A percentile compares a stretch with the other conserved stretches of the same genome.
phyloP scores from a whole-genome alignment of 108 stramenopile genomes.

The Pseudonitzschia multiseries region DNA sequence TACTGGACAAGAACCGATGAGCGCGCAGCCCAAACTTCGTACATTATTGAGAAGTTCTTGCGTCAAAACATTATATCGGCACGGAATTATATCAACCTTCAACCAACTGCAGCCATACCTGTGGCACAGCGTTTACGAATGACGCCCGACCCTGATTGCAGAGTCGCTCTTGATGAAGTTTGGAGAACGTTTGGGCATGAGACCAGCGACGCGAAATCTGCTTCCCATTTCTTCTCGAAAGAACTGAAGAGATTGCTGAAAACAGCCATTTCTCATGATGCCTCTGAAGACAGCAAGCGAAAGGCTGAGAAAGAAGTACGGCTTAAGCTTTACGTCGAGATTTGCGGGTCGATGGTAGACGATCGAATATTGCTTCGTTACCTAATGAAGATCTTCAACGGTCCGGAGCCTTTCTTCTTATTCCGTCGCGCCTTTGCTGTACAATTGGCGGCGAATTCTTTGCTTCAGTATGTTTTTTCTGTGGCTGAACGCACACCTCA shows the following conservation, averaged over 20 bases:
- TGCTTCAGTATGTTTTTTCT: conserved; percentile 78
- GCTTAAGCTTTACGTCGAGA: conserved; percentile 49
- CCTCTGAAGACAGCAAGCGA: conserved; percentile 24
- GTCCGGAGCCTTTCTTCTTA: conserved; percentile 58
- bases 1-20: conserved; percentile 87
- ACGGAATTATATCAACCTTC: conserved; percentile 59
- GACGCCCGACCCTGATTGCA: conserved; percentile 51
- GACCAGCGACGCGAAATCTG: background rate
- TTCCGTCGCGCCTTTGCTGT: conserved; percentile 74
- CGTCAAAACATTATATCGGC: conserved; percentile 52
- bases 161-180: conserved; percentile 65
- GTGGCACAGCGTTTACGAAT: conserved; percentile 85
- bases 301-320: conserved; percentile 32
- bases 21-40: conserved; percentile 70
- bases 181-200: conserved; percentile 14
- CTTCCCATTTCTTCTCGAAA: conserved; percentile 25
- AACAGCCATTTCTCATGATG: conserved; percentile 19
- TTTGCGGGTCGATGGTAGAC: conserved; percentile 50
- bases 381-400: conserved; percentile 38
- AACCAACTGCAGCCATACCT: conserved; percentile 77
- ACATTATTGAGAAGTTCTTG: conserved; percentile 64
- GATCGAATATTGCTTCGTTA: conserved; percentile 45
- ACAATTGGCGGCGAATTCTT: conserved; percentile 72
- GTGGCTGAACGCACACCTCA: conserved; percentile 73
- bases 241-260: conserved; percentile 25